phyloP scores from a whole-genome alignment of 2,329 filamentous ascomycete genomes.

The Aphanoascus verrucosus region DNA sequence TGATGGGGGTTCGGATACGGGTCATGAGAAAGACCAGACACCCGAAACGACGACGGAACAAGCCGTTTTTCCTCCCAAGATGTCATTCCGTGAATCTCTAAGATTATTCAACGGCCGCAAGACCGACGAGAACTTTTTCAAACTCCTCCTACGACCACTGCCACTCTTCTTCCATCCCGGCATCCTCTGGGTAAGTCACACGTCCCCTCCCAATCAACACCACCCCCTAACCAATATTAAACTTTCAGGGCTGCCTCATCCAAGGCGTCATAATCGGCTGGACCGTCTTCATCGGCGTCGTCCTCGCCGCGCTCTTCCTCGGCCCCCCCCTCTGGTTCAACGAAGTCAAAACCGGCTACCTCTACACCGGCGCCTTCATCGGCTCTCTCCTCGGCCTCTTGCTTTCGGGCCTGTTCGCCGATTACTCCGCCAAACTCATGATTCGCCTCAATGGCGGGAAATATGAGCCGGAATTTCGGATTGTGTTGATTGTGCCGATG shows the following conservation, averaged over 20 bases:
- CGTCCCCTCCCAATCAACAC: conserved; percentile 17
- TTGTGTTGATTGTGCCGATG: conserved; percentile 73
- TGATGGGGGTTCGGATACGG: background rate
- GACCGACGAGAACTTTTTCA: conserved; percentile 61
- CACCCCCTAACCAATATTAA: conserved; percentile 12
- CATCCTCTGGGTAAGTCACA: conserved; percentile 58
- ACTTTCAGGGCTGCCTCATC: conserved; percentile 52
- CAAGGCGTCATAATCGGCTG: conserved; percentile 89
- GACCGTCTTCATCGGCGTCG: conserved; percentile 84
- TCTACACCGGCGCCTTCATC: conserved; percentile 75
- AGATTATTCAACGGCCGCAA: conserved; percentile 71
- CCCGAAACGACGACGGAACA: background rate
- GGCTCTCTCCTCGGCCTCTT: conserved; percentile 69
- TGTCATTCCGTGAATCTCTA: conserved; percentile 50
- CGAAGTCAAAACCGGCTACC: conserved; percentile 71
- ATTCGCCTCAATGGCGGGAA: conserved; percentile 66
- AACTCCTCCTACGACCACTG: conserved; percentile 59
- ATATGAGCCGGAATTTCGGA: conserved; percentile 85
- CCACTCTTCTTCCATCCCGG: conserved; percentile 75
- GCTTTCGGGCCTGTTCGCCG: conserved; percentile 62
- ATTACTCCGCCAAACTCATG: conserved; percentile 59
- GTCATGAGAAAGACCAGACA: conserved; percentile 11
- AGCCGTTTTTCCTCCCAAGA: conserved; percentile 38
- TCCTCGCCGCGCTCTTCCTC: conserved; percentile 71
- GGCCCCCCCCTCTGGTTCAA: conserved; percentile 71